Conservation (phyloP, 768 basidiomycete species). For the Lepiota venenata region DNA sequence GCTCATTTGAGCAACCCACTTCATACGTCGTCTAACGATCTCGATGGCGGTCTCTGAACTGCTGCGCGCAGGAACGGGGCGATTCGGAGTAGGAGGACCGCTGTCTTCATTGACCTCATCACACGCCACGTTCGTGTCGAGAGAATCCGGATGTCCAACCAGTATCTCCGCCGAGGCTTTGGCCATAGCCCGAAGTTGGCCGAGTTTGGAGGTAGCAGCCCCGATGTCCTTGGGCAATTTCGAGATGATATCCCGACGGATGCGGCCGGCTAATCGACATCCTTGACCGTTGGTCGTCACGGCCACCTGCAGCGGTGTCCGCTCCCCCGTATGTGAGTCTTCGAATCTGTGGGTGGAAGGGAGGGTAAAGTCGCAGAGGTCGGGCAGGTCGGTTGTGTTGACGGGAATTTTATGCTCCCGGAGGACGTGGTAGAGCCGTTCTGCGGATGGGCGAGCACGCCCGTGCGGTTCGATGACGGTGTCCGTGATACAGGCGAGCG, state of each 20-base stretch:
- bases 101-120: conserved; percentile 54
- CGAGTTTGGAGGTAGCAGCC: conserved; percentile 70
- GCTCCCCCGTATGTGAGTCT: conserved; percentile 39
- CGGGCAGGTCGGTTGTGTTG: conserved; percentile 85
- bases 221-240: conserved; percentile 72
- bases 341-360: conserved; percentile 81
- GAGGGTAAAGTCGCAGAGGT: conserved; percentile 88
- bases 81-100: conserved; percentile 57
- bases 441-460: conserved; percentile 52
- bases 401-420: conserved; percentile 60
- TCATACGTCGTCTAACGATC: conserved; percentile 63
- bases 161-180: conserved; percentile 25
- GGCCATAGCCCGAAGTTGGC: conserved; percentile 59
- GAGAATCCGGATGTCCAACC: conserved; percentile 10
- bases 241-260: conserved; percentile 81
- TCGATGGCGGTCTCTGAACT: conserved; percentile 39
- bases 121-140: conserved; percentile 24
- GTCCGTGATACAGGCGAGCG: conserved; percentile 79
- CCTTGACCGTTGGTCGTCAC: conserved; percentile 92
- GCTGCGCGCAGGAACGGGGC: conserved; percentile 57
- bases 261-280: conserved; percentile 76
- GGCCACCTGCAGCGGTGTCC: conserved; percentile 66
- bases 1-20: conserved; percentile 94
- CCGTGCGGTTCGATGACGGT: conserved; percentile 48
- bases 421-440: conserved; percentile 54